Percentiles rank a stretch among this genome's conserved stretches.
Conservation (phyloP, 495 filamentous ascomycete genomes). For the Neurospora africana region DNA sequence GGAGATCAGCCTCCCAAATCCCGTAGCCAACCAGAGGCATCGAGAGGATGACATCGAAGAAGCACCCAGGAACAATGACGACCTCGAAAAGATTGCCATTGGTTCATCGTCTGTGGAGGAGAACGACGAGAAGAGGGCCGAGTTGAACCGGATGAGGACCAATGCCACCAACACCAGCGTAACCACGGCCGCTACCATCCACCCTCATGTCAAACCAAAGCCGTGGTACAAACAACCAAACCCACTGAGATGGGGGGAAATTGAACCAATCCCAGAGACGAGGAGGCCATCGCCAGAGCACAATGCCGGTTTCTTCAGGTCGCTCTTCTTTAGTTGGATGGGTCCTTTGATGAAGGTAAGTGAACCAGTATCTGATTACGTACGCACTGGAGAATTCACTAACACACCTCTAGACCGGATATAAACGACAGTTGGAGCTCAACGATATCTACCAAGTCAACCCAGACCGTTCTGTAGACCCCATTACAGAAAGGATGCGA, state of each 20-base stretch:
- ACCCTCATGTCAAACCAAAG: slow-evolving; percentile 26
- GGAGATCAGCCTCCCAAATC: slow-evolving; percentile 1
- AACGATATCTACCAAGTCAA: slow-evolving; percentile 86
- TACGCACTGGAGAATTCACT: neutral
- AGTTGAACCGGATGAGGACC: slow-evolving; percentile 33
- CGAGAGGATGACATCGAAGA: slow-evolving; percentile 7
- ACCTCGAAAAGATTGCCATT: neutral
- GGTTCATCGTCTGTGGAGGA: neutral
- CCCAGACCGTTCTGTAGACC: slow-evolving; percentile 59
- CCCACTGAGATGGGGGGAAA: slow-evolving; percentile 49
- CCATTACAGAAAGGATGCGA: slow-evolving; percentile 52
- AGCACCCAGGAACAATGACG: slow-evolving; percentile 4
- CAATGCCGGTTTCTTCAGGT: slow-evolving; percentile 47
- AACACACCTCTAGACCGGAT: slow-evolving; percentile 47
- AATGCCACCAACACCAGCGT: slow-evolving; percentile 36
- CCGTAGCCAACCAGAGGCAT: slow-evolving; percentile 1
- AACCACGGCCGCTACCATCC: slow-evolving; percentile 19
- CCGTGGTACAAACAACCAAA: slow-evolving; percentile 53
- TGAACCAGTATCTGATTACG: slow-evolving; percentile 5
- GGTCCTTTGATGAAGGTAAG: slow-evolving; percentile 55
- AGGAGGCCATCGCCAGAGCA: slow-evolving; percentile 46
- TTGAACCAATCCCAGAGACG: slow-evolving; percentile 50
- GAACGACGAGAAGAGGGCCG: slow-evolving; percentile 9
- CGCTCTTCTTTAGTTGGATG: slow-evolving; percentile 59
- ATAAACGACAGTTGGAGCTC: slow-evolving; percentile 70